Base-by-base conservation (phyloP, 1,284 basidiomycete genomes). In the Austroboletus novae-zelandiae region DNA sequence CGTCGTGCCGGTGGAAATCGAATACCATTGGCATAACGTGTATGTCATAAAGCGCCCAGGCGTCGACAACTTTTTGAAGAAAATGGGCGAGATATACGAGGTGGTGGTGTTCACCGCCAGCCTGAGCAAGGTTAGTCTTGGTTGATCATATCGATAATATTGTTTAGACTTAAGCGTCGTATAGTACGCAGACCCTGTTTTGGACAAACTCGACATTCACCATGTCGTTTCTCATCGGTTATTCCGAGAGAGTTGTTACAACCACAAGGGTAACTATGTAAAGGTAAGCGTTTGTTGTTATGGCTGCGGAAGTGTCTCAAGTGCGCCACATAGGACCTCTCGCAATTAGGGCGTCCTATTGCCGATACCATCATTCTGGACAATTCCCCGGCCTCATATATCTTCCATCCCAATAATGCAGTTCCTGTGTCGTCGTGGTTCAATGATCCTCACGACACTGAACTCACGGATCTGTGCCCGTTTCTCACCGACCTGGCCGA, bases 351-450 rank as follows among this genome's bases (percentile, higher is more conserved):
- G 34, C 84, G 96, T 27, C 90, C 91, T 8, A 93, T 98, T 58
- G 81, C 82, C 36, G 93, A 96, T 64, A 92, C 90, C 54, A 98
- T 99, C 65, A 99, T 99, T 72, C 84, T 99, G 58, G 96, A 99
- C 76, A 99, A 99, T 72, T 98, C 94, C 36, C 96, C 96, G 11
- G 96, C 97, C 13, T 97, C 93, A 9, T 99, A 99, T 72, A 96
- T 99, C 61, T 99, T 99, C 80, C 96, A 99, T 67, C 94, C 95
- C 15, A 97, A 97, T 74, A 99, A 98, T 66, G 97, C 97, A 39
- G 96, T 98, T 7, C 96, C 96, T 9, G 94, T 99, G 50, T 98
- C 95, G 44, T 96, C 93, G 52, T 99, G 96, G 97, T 99, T 99
- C 78, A 98, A 98, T 71, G 91, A 94, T 71, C 94, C 94, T 10